A percentile compares a stretch with the other conserved stretches of the same genome.
phyloP scores from a whole-genome alignment of 2,329 filamentous ascomycete genomes.

The Dryadomyces sulphureus region DNA sequence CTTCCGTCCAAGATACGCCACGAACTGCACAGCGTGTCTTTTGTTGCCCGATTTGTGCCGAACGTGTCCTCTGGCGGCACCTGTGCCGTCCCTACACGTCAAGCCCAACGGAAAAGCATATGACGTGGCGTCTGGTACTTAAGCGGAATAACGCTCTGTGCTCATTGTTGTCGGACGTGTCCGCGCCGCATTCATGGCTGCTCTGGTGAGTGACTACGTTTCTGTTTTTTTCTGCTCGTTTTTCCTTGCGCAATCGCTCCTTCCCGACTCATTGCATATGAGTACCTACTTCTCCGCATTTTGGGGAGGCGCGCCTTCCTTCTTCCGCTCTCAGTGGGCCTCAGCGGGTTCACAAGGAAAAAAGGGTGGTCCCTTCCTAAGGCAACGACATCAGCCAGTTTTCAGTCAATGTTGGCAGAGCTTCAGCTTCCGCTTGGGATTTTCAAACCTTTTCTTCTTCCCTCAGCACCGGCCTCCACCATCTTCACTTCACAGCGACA shows the following conservation, averaged over 20 bases:
- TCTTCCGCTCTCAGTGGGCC: background rate
- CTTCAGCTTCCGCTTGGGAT: background rate
- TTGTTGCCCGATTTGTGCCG: background rate
- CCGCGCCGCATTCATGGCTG: conserved; percentile 2
- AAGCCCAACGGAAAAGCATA: background rate
- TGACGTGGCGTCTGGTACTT: background rate
- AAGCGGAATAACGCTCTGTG: background rate
- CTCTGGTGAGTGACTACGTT: conserved; percentile 2
- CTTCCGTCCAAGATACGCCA: background rate
- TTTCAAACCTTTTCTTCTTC: background rate
- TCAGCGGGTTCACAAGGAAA: background rate
- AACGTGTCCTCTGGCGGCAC: background rate
- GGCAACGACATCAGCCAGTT: conserved; percentile 1
- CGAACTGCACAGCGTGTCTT: background rate
- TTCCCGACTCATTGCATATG: background rate
- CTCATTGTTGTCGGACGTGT: background rate
- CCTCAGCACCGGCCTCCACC: background rate
- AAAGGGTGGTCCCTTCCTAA: background rate
- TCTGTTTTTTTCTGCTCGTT: background rate
- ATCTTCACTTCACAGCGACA: background rate
- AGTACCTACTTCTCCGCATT: conserved; percentile 1
- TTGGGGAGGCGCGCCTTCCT: background rate
- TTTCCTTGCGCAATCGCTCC: background rate
- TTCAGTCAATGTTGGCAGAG: background rate
- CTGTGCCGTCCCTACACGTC: background rate